Evolutionary conservation across 306 rosid species (phyloP), one percentile per base, ranked within the genome.

Genomic region (Rosa rugosa): DNA sequence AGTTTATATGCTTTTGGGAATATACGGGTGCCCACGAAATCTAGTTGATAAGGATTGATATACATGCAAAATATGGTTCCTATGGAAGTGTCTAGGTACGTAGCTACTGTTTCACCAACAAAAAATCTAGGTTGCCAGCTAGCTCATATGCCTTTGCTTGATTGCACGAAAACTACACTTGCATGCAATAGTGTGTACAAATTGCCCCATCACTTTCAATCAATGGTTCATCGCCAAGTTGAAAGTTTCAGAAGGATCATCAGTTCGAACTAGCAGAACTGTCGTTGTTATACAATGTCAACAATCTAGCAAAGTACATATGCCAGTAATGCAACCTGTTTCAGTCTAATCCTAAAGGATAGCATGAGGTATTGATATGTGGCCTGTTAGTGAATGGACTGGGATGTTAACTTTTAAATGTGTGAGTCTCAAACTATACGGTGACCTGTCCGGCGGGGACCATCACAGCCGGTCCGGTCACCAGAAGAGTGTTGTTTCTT

Each of bases 11-110:
- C 5, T 71, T 50, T 56, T n/a, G 67, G 50, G 67, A 45, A 56
- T 56, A 40, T 56, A 20, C 8, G 11, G 14, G 8, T 36, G 49
- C 47, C 36, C 50, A 6, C 40, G 69, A 18, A 57, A 59, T 74
- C 42, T 42, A 13, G 40, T 59, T 66, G 85, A 85, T 73, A 81
- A 75, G 31, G 83, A 89, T 77, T 77, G 71, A 22, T 86, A 47
- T 20, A 41, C 17, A 59, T 11, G 5, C 20, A 34, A 59, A 23
- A 11, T n/a, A 6, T 69, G 59, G 84, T 70, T 65, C 76, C 76
- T 59, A 5, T 54, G 68, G 84, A 85, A 86, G 34, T 77, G 63
- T 75, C 82, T 83, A 80, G 82, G n/a, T 23, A n/a, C 0, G 16
- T 59, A 59, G 65, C 36, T 23, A 59, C 3, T 6, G 63, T 20